Percentiles rank a stretch among this genome's conserved stretches.
These are phyloP conservation scores for Mangifera indica DNA, from an alignment of 345 rosid species.

Conservation along the genomic window DNA sequence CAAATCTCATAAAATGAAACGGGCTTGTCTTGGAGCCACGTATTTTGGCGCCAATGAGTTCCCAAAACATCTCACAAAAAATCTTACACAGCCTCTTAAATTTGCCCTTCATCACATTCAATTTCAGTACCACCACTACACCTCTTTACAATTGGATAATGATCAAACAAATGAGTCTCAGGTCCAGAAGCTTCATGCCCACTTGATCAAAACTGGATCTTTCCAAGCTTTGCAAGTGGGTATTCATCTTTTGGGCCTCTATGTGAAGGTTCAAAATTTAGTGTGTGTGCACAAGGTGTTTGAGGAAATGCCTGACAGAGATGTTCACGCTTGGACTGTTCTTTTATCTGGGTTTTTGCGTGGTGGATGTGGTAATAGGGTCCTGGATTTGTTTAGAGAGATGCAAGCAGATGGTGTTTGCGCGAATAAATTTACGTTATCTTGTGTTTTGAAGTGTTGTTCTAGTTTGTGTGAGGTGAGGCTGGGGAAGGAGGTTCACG, in stretches of 20 bases:
- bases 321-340: constrained; percentile 47
- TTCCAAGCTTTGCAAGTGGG: constrained; percentile 15
- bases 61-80: neutral
- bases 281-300: constrained; percentile 34
- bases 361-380: constrained; percentile 23
- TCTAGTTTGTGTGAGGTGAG: constrained; percentile 34
- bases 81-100: neutral
- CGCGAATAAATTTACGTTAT: constrained; percentile 53
- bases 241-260: constrained; percentile 15
- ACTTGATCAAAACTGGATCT: constrained; percentile 31
- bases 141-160: neutral
- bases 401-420: constrained; percentile 37
- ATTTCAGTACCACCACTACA: neutral
- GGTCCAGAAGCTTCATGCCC: constrained; percentile 27
- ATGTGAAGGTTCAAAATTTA: constrained; percentile 9
- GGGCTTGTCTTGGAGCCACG: neutral
- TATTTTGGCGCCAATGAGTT: neutral
- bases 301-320: constrained; percentile 27
- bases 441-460: constrained; percentile 48
- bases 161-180: neutral
- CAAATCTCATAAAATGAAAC: neutral
- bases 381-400: constrained; percentile 28
- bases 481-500: constrained; percentile 47
- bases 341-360: constrained; percentile 41
- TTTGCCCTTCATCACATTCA: neutral